phyloP scores from a whole-genome alignment of 2,329 filamentous ascomycete species.

The Verticillium alfalfae region DNA sequence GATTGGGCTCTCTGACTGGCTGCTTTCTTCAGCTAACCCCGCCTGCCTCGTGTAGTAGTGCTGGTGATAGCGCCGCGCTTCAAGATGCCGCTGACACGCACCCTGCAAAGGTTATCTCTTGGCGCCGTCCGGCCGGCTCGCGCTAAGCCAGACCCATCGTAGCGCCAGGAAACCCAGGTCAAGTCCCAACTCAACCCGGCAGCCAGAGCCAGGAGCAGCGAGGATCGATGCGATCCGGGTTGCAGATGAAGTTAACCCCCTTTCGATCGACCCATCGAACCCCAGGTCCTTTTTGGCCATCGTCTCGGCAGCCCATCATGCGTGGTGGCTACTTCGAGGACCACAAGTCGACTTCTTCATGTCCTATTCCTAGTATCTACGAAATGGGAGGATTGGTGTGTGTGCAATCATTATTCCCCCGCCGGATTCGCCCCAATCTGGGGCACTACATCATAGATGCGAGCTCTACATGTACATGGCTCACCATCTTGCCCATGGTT shows the following conservation, averaged over 20 bases:
- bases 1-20: neutral
- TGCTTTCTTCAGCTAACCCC: neutral
- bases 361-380: no score
- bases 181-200: neutral
- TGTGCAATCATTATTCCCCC: no score
- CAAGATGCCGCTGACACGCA: neutral
- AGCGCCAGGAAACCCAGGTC: neutral
- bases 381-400: no score
- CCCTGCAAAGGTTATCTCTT: slow-evolving; percentile 1
- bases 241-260: neutral
- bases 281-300: neutral
- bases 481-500: neutral
- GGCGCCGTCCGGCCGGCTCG: neutral
- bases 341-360: no score
- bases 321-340: neutral
- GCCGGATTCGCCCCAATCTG: no score
- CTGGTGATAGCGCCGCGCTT: slow-evolving; percentile 1
- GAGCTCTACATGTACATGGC: neutral
- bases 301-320: neutral
- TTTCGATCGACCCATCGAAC: neutral
- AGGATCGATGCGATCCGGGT: neutral
- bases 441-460: neutral
- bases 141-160: neutral
- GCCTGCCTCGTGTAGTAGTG: neutral
- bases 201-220: neutral